Evolutionary conservation across 2,329 filamentous ascomycete species (phyloP), one percentile per base, ranked within the genome.

Genomic region (Rugonectria rugulosa): DNA sequence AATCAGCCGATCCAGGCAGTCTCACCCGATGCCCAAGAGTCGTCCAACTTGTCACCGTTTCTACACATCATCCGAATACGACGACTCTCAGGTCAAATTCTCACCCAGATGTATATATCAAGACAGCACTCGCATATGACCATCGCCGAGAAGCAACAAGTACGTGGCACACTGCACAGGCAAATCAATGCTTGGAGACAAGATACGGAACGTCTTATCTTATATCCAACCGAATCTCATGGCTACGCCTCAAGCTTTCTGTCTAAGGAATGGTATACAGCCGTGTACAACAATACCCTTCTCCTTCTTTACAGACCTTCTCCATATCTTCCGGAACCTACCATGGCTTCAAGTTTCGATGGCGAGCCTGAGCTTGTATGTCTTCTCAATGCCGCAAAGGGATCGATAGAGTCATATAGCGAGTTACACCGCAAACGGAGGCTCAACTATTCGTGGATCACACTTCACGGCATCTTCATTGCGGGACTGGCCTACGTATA

Each of bases 371-470:
- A 56, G 19, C 19, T 56, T 5, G 26, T 42, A 2, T 12, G 26
- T 4, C n/a, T 56, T 10, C n/a, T 56, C 3, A 32, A 45, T 21
- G 45, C 53, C 1, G 46, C 53, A 10, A 36, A 29, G 19, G 11
- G 32, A 6, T 51, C 53, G 2, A 51, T 56, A 12, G 36, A 51
- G n/a, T 46, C 53, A 5, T 56, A 56, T 14, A 51, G 46, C 26
- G 24, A 23, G 6, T 41, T 56, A 2, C 53, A 56, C 17, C 53
- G 24, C 5, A 56, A 51, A 20, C 32, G 53, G 15, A n/a, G 42
- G 8, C 29, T 56, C 11, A 56, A 56, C n/a, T 56, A 56, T 21
- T 56, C 53, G 4, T 56, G 53, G 53, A 56, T 56, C 11, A 56
- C 53, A 2, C 53, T 56, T 5, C 53, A 56, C 17, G 53, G 53